These are phyloP conservation scores for Fraxinus pennsylvanica DNA, from an alignment of 257 asterid species.

Conservation along the genomic window DNA sequence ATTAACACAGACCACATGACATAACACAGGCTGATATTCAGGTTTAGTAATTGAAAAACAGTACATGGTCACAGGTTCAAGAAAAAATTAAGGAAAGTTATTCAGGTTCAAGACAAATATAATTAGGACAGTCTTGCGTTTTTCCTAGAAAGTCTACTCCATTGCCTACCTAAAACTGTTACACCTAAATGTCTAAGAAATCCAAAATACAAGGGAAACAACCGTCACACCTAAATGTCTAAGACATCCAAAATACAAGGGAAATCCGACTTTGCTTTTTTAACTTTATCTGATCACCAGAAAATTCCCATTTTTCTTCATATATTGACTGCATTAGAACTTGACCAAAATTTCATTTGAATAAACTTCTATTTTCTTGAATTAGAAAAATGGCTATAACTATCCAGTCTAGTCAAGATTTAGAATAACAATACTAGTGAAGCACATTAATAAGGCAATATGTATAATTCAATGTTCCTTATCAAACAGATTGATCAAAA, in stretches of 20 bases:
- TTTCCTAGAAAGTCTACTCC: neutral
- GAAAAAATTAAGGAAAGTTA: slow-evolving; percentile 2
- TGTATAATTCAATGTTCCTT: neutral
- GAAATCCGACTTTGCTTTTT: neutral
- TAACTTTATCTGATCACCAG: neutral
- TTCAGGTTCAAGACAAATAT: neutral
- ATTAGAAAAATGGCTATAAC: neutral
- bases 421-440: neutral
- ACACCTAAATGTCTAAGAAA: slow-evolving; percentile 10
- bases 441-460: neutral
- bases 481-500: neutral
- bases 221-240: neutral
- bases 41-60: slow-evolving; percentile 5
- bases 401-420: neutral
- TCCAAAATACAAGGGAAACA: neutral
- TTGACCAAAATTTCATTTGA: neutral
- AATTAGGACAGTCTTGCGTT: neutral
- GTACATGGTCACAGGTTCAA: neutral
- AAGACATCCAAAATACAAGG: slow-evolving; percentile 7
- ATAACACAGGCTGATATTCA: neutral
- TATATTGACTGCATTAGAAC: neutral
- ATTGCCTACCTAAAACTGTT: neutral
- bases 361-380: neutral
- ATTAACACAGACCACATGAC: neutral
- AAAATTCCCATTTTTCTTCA: neutral